Percentiles rank a stretch among this genome's conserved stretches.
These are phyloP conservation scores for Helichrysum umbraculigerum DNA, from an alignment of 129 eudicot genomes.

Conservation along the genomic window DNA sequence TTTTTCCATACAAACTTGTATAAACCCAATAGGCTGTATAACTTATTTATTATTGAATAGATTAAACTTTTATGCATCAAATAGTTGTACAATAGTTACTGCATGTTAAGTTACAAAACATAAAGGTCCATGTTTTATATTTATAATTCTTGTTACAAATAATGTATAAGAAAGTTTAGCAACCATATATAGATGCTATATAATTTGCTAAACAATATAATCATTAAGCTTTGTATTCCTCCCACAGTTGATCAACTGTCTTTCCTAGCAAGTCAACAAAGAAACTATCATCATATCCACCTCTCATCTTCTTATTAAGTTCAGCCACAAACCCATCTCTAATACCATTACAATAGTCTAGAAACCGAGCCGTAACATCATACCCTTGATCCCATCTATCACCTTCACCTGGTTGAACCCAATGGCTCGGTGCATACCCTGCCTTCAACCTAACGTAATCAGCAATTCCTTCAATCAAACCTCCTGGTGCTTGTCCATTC, in stretches of 20 bases:
- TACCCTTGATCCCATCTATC: slow-evolving; percentile 69
- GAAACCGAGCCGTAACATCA: slow-evolving; percentile 60
- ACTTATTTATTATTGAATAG: too few relatives aligned
- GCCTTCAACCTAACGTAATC: slow-evolving; percentile 72
- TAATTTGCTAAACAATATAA: neutral
- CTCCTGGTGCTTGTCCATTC: slow-evolving; percentile 48
- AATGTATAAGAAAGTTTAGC: too few relatives aligned
- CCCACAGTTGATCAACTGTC: slow-evolving; percentile 62
- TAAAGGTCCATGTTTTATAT: too few relatives aligned
- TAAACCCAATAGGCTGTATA: too few relatives aligned
- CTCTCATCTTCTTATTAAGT: slow-evolving; percentile 67
- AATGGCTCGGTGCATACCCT: slow-evolving; percentile 44
- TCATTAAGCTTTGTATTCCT: slow-evolving; percentile 57
- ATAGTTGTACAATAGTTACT: too few relatives aligned
- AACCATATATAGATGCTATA: too few relatives aligned
- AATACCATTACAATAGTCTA: slow-evolving; percentile 58
- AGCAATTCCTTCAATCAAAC: slow-evolving; percentile 70
- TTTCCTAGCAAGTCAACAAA: slow-evolving; percentile 58
- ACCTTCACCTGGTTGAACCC: slow-evolving; percentile 61
- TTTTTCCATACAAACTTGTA: too few relatives aligned
- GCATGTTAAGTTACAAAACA: too few relatives aligned
- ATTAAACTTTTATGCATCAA: too few relatives aligned
- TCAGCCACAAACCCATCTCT: slow-evolving; percentile 63
- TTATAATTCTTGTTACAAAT: too few relatives aligned
- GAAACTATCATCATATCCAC: slow-evolving; percentile 44